phyloP scores from a whole-genome alignment of 495 filamentous ascomycete species.

The Penicillium robsamsonii region DNA sequence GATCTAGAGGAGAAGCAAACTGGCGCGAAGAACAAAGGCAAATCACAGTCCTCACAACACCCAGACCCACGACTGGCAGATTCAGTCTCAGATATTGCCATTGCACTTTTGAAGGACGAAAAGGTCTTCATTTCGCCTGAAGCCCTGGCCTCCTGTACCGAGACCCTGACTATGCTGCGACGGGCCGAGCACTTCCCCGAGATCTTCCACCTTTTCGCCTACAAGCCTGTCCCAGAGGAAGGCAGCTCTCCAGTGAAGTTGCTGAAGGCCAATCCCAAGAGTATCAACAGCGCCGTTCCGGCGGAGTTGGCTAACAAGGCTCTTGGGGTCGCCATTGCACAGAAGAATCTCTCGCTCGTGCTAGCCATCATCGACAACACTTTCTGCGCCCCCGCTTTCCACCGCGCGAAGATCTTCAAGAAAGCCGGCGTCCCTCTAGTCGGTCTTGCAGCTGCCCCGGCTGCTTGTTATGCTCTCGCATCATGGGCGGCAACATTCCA shows the following conservation, averaged over 20 bases:
- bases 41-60: constrained; percentile 16
- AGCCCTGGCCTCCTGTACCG: constrained; percentile 67
- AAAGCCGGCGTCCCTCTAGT: constrained; percentile 51
- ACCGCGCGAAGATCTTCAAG: constrained; percentile 60
- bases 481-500: constrained; percentile 55
- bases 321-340: constrained; percentile 70
- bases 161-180: constrained; percentile 66
- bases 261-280: constrained; percentile 61
- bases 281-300: constrained; percentile 68
- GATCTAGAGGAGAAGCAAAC: constrained; percentile 48
- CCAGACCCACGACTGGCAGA: constrained; percentile 34
- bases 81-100: constrained; percentile 53
- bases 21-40: constrained; percentile 15
- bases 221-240: constrained; percentile 71
- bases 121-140: constrained; percentile 76
- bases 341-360: constrained; percentile 70
- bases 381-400: constrained; percentile 70
- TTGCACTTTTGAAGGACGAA: constrained; percentile 67
- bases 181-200: constrained; percentile 71
- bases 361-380: constrained; percentile 77
- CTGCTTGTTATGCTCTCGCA: constrained; percentile 68
- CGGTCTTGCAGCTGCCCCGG: constrained; percentile 58
- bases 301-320: constrained; percentile 63
- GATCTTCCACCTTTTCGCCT: constrained; percentile 77
- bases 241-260: constrained; percentile 58